Percentiles rank a stretch among this genome's conserved stretches.
These are phyloP conservation scores for Fusarium oligoseptatum DNA, from an alignment of 2,329 filamentous ascomycete species.

Conservation along the genomic window DNA sequence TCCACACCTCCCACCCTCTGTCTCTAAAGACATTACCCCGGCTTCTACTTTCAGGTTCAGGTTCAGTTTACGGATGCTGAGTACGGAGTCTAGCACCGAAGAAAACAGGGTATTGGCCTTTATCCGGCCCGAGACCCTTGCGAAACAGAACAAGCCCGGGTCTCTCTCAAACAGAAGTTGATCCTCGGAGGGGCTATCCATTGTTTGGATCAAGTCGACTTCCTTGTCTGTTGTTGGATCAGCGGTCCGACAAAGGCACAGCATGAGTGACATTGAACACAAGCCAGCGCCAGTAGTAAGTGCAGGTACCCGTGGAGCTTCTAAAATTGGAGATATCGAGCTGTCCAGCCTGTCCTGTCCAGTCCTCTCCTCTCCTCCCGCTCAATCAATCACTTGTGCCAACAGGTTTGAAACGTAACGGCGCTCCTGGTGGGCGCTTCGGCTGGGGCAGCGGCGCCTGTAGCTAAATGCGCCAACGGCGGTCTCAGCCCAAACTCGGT, in stretches of 20 bases:
- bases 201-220: slow-evolving; percentile 6
- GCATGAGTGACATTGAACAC: slow-evolving; percentile 8
- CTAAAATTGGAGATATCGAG: slow-evolving; percentile 26
- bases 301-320: slow-evolving; percentile 26
- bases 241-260: slow-evolving; percentile 1
- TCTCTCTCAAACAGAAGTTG: slow-evolving; percentile 9
- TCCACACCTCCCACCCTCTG: neutral
- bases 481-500: slow-evolving; percentile 20
- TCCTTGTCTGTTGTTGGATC: slow-evolving; percentile 11
- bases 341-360: neutral
- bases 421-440: slow-evolving; percentile 27
- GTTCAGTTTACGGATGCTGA: slow-evolving; percentile 10
- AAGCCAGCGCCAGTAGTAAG: slow-evolving; percentile 22
- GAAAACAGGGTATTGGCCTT: slow-evolving; percentile 31
- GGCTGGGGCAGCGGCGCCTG: slow-evolving; percentile 24
- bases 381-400: slow-evolving; percentile 5
- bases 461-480: slow-evolving; percentile 32
- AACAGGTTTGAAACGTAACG: slow-evolving; percentile 35
- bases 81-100: slow-evolving; percentile 15
- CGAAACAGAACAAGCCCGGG: slow-evolving; percentile 14
- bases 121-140: slow-evolving; percentile 35
- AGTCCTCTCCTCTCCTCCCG: neutral
- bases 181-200: slow-evolving; percentile 12
- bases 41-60: slow-evolving; percentile 14
- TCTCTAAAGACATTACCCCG: neutral